Base-by-base conservation (phyloP, 257 asterid genomes). In the Echium plantagineum region DNA sequence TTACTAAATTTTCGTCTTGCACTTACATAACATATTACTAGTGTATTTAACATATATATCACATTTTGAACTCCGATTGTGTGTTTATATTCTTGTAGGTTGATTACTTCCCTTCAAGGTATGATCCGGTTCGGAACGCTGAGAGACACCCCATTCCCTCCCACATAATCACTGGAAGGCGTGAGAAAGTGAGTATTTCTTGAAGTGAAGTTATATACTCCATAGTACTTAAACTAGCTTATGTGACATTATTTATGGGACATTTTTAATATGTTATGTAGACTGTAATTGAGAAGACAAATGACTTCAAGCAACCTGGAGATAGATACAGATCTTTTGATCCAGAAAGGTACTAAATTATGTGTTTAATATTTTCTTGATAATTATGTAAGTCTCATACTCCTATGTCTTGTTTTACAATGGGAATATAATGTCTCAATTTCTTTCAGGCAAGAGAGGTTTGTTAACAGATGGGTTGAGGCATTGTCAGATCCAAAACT, bases 91-190 rank as follows among this genome's bases (percentile, higher is more conserved):
- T 21, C 18, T 26, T 35, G 17, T 61, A 64, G 68, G 61, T 64
- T 46, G 53, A 64, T 56, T 64, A 64, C 47, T 64, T 64, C 60
- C 68, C 68, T 24, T 64, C 68, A 15, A 64, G 61, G 61, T 64
- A 31, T 32, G 68, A 64, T 42, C 30, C 55, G 6, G 28, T 51
- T 35, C 68, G 61, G 12, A 21, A 55, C 21, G 68, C 68, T 0
- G 68, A 64, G 46, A 55, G 24, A 54, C 21, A 19, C 68, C 68
- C 68, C 7, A 64, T 47, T 64, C 68, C 68, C 21, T n/a, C n/a
- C 15, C 68, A 54, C 19, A 21, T 64, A 7, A 13, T 64, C 15
- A 15, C 52, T 5, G 68, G 68, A 19, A 57, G 53, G 21, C 68
- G 68, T 12, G 61, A 55, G 20, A 64, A 47, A 62, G 68, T 64